Evolutionary conservation across 371 early-diverging fungal species (phyloP), one percentile per base, ranked within the genome.

Genomic region (Lichtheimia hyalospora): DNA sequence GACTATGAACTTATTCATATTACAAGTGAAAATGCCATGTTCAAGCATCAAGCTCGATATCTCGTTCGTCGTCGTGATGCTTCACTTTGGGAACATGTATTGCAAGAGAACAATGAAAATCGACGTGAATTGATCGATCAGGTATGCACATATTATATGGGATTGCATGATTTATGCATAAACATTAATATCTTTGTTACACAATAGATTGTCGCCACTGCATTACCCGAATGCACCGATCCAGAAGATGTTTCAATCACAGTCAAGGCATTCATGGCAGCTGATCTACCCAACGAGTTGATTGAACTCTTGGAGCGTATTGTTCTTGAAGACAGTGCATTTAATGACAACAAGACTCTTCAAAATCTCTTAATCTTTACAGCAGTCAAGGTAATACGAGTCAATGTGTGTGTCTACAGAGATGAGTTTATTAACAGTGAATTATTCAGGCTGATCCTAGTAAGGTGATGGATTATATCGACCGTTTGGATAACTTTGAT

Each of bases 231-330:
- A 67, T 93, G 95, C 42, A 90, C 88, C 51, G 96, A 95, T 64
- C 96, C 98, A 27, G 99, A 98, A 71, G 96, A 97, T 73, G 97
- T 98, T 0, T 96, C 97, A 3, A 74, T 89, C 52, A 90, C 96
- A 12, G 99, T 98, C 61, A 97, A 96, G 79, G 97, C 97, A 0
- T 98, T 98, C 62, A 97, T 98, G 96, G 89, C 89, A 23, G 96
- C 98, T 40, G 91, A 93, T 54, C 83, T 98, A 34, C 96, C 97
- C 15, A 88, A 92, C 50, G 98, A 98, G 75, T 81, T 98, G 61
- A 95, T 98, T 64, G 97, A 95, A 73, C 82, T 99, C 6, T 74
- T 99, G 67, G 98, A 98, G 72, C 96, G 96, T 86, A 83, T 99
- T 67, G 89, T 99, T 1, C 78, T 97, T 51, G 97, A 96, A 68